Conservation (phyloP, 495 filamentous ascomycete genomes). For the Xylaria venustula region DNA sequence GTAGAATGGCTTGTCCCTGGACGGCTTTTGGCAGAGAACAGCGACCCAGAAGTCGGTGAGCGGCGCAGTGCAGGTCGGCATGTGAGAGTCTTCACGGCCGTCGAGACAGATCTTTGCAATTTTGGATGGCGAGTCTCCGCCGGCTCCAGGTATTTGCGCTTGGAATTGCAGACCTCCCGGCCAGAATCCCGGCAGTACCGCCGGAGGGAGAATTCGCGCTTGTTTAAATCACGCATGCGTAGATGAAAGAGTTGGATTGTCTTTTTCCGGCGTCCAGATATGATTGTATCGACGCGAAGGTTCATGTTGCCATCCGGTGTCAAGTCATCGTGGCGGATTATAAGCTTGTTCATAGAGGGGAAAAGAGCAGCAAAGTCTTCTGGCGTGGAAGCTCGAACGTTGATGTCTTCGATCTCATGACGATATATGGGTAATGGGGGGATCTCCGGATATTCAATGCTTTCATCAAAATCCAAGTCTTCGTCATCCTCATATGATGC, state of each 20-base stretch:
- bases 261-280: slow-evolving; percentile 57
- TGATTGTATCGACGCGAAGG: slow-evolving; percentile 80
- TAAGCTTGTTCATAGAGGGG: slow-evolving; percentile 75
- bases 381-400: slow-evolving; percentile 72
- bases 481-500: slow-evolving; percentile 64
- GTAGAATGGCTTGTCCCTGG: slow-evolving; percentile 43
- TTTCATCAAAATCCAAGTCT: slow-evolving; percentile 52
- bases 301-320: slow-evolving; percentile 98
- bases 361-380: slow-evolving; percentile 84
- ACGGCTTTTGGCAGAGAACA: slow-evolving; percentile 39
- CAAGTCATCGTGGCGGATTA: slow-evolving; percentile 87
- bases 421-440: slow-evolving; percentile 58
- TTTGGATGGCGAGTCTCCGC: slow-evolving; percentile 36
- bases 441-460: slow-evolving; percentile 41
- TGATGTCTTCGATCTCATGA: slow-evolving; percentile 58
- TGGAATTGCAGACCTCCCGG: slow-evolving; percentile 87
- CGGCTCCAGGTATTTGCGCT: slow-evolving; percentile 63
- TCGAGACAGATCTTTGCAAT: slow-evolving; percentile 71
- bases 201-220: slow-evolving; percentile 84
- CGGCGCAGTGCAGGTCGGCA: slow-evolving; percentile 55
- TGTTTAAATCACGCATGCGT: slow-evolving; percentile 88
- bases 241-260: slow-evolving; percentile 89
- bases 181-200: slow-evolving; percentile 92
- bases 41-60: slow-evolving; percentile 42
- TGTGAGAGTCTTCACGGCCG: slow-evolving; percentile 66